Percentiles rank a stretch among this genome's conserved stretches.
phyloP scores from a whole-genome alignment of 2,329 filamentous ascomycete species.

The Penicillium corylophilum region DNA sequence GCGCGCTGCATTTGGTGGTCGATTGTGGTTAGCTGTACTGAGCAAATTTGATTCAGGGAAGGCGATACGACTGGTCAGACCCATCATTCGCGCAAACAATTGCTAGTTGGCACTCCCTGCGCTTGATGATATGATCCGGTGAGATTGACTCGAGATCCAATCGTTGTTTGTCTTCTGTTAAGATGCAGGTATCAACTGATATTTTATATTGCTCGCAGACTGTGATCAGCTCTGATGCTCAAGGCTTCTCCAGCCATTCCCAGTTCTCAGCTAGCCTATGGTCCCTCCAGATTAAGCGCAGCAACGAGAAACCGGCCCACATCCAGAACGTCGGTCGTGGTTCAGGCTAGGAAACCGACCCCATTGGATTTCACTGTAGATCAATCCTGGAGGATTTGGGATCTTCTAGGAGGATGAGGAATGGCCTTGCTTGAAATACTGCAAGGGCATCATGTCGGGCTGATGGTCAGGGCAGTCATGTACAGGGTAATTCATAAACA shows the following conservation, averaged over 20 bases:
- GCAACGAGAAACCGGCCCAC: constrained; percentile 31
- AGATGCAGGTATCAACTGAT: constrained; percentile 7
- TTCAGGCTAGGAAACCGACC: constrained; percentile 24
- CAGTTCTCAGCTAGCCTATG: constrained; percentile 28
- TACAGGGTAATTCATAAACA: constrained; percentile 39
- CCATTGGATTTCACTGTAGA: constrained; percentile 25
- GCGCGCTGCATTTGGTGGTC: neutral
- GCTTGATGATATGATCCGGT: neutral
- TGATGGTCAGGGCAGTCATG: constrained; percentile 18
- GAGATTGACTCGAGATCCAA: neutral
- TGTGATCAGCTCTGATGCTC: constrained; percentile 24
- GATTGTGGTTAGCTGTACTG: neutral
- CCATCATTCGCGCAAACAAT: constrained; percentile 8
- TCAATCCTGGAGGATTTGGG: constrained; percentile 19
- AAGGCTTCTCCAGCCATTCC: constrained; percentile 34
- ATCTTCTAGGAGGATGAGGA: constrained; percentile 21
- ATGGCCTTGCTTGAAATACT: neutral
- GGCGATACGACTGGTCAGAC: constrained; percentile 1
- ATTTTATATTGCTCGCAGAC: constrained; percentile 23
- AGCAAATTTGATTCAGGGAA: neutral
- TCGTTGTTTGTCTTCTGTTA: constrained; percentile 1
- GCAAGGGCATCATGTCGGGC: neutral
- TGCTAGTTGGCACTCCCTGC: constrained; percentile 10
- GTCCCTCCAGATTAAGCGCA: constrained; percentile 28
- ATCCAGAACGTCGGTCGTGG: constrained; percentile 35